Conservation (phyloP, 768 basidiomycete species). For the Trametes villosa region DNA sequence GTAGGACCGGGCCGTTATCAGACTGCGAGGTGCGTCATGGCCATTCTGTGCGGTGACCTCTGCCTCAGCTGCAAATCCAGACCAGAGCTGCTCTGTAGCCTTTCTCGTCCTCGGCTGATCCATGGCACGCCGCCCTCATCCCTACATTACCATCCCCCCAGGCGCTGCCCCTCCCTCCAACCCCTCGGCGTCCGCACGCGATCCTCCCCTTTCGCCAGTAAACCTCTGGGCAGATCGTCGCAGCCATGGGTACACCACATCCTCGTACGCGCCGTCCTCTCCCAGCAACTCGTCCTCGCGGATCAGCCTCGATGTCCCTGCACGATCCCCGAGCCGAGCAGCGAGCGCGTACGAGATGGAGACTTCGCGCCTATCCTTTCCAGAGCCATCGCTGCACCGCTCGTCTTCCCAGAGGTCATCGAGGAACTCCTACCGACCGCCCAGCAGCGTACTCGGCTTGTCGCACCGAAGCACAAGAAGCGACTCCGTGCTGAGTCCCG, state of each 20-base stretch:
- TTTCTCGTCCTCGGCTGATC: slow-evolving; percentile 22
- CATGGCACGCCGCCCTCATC: slow-evolving; percentile 28
- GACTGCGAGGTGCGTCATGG: slow-evolving; percentile 18
- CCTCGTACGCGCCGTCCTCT: slow-evolving; percentile 18
- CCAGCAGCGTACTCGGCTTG: background rate
- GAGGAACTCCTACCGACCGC: slow-evolving; percentile 21
- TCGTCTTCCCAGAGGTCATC: slow-evolving; percentile 30
- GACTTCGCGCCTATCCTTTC: slow-evolving; percentile 27
- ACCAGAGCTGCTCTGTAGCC: slow-evolving; percentile 5
- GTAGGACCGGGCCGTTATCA: slow-evolving; percentile 18
- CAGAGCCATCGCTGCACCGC: slow-evolving; percentile 35
- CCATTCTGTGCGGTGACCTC: background rate
- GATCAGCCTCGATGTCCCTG: slow-evolving; percentile 31
- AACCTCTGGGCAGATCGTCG: slow-evolving; percentile 40
- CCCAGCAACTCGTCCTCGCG: slow-evolving; percentile 22
- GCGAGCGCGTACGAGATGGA: slow-evolving; percentile 41
- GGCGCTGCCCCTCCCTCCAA: slow-evolving; percentile 39
- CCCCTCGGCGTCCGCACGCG: slow-evolving; percentile 35
- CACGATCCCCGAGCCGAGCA: slow-evolving; percentile 42
- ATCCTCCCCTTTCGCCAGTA: slow-evolving; percentile 36
- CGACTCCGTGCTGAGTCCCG: slow-evolving; percentile 27
- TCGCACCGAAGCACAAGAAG: slow-evolving; percentile 33
- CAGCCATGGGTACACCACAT: no score
- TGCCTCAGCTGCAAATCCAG: background rate
- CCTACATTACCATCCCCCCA: slow-evolving; percentile 43